Evolutionary conservation across 192 early-diverging fungal genomes (phyloP), one percentile per base, ranked within the genome.

Genomic region (Umbelopsis isabellina): DNA sequence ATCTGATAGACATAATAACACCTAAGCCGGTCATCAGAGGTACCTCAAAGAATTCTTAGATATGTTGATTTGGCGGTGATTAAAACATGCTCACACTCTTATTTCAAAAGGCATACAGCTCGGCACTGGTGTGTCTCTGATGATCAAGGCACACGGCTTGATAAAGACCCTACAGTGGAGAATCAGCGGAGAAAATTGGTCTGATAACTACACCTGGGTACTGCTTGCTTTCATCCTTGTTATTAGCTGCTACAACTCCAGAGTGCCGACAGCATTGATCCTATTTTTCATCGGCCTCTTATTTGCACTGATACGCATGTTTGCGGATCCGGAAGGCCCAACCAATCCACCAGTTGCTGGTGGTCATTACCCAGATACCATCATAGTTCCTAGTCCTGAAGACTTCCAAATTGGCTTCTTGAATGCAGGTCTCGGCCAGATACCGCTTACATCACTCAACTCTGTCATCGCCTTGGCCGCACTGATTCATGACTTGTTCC

Each of bases 391-490:
- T 1, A 87, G 89, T 3, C 81, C 83, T 23, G 71, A 77, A 50
- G 89, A 93, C 64, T 91, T 92, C 78, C 80, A 82, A 48, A 79
- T 68, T 10, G 93, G 91, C n/a, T 92, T 95, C 69, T 72, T 92
- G 45, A 90, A 81, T 70, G 95, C 93, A 3, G 90, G 90, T 20
- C 81, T 95, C 35, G 95, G 95, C 15, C 95, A 96, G 84, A 81
- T 96, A 35, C 93, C 95, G 20, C 79, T 96, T 66, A 96, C 95
- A 21, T 71, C 87, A 51, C 84, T 95, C 53, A 96, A 96, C 78
- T 96, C 95, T 35, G 92, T 93, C 1, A 85, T 96, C 48, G 95
- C 92, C 2, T 81, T 94, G 41, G 83, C 86, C 11, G 85, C 85
- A 16, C 81, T 97, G 46, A 87, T 92, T 35, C 83, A 91, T 68